Percentiles rank a stretch among this genome's conserved stretches.
Conservation (phyloP, 768 basidiomycete species). For the Boletus vinaceobasis region DNA sequence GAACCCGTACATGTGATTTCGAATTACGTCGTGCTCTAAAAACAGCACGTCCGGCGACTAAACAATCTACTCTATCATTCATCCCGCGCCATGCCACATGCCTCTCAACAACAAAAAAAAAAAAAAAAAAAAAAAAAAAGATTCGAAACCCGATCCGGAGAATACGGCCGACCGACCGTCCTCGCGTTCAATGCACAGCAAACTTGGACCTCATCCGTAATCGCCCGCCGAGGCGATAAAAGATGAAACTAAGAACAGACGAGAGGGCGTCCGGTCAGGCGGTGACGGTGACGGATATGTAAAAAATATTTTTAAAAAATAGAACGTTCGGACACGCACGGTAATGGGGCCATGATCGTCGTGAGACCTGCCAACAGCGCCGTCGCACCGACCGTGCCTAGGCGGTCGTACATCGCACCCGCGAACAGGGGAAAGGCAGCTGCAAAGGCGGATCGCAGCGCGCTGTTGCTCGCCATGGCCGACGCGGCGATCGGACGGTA, state of each 20-base stretch:
- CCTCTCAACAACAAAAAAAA: too few relatives aligned
- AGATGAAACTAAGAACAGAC: constrained; percentile 40
- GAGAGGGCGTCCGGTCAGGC: neutral
- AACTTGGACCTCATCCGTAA: constrained; percentile 45
- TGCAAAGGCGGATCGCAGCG: constrained; percentile 46
- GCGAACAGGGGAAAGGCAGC: constrained; percentile 54
- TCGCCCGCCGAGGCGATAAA: constrained; percentile 44
- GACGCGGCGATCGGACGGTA: constrained; percentile 53
- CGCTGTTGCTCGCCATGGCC: constrained; percentile 66
- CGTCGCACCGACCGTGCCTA: constrained; percentile 71
- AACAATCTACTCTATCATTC: neutral
- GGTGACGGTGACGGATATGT: too few relatives aligned
- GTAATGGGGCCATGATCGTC: constrained; percentile 57
- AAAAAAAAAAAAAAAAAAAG: too few relatives aligned
- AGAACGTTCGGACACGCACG: constrained; percentile 37
- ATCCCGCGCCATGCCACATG: neutral
- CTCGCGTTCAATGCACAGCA: constrained; percentile 23
- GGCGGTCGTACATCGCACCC: constrained; percentile 43
- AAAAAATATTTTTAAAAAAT: neutral
- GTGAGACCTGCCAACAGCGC: constrained; percentile 67
- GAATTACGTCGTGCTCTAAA: neutral
- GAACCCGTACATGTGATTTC: neutral
- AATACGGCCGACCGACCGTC: too few relatives aligned
- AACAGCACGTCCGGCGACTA: neutral
- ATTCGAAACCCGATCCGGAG: too few relatives aligned